Base-by-base conservation (phyloP, 2,329 filamentous ascomycete genomes). In the Fusarium sp. region DNA sequence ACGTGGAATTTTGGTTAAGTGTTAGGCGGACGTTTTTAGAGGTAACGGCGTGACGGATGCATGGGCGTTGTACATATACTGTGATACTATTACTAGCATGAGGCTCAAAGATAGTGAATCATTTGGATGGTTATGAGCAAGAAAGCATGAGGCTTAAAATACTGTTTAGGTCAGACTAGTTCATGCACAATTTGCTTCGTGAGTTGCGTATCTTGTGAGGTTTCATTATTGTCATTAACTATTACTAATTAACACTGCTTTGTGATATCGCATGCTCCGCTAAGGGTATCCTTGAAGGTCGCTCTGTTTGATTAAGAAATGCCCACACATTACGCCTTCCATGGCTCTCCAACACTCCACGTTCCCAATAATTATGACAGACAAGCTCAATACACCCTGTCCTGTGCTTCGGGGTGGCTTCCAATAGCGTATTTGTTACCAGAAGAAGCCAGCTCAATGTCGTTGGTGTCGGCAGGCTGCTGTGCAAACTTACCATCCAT, bases 1-100 rank as follows among this genome's bases (percentile, higher is more conserved):
- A 77, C 90, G 90, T 76, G 96, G 96, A 2, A 92, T 98, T 66
- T 88, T 90, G 75, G 81, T 98, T 82, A 98, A 94, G 84, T 98
- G 94, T 81, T 97, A 82, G 67, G 71, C 18, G 24, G 36, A 51
- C 13, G 47, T 42, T n/a, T 9, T 28, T 15, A n/a, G 44, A 28
- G 26, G 48, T 22, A 38, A 24, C 38, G 20, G 26, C 35, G 52
- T 35, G 55, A 22, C n/a, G 33, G 39, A 41, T 44, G 33, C 49
- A 57, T 54, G 61, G 51, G 52, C 33, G 45, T 54, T 69, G 55
- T 75, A 69, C 42, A 69, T 72, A 44, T 51, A 77, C 57, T 70
- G 47, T 66, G 63, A 62, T 64, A 68, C 60, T 70, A 66, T 63
- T 63, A 66, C 54, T 64, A 62, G 48, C 44, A 55, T 36, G 26